Evolutionary conservation across 345 rosid genomes (phyloP).

Genomic region (Citrus trifoliata): DNA sequence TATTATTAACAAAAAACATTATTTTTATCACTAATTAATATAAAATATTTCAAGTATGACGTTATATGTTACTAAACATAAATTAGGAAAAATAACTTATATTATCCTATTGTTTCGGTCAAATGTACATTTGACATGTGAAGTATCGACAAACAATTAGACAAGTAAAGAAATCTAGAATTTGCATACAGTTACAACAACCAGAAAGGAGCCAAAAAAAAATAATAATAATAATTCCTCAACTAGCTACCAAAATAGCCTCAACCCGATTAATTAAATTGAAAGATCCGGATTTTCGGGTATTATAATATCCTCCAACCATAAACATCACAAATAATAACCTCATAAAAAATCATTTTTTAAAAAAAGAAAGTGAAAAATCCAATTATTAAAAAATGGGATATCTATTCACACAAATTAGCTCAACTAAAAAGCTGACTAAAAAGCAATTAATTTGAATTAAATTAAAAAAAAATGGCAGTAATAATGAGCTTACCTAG

Average conservation of each 20-base stretch:
- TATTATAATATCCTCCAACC: neutral
- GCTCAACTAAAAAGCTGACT: neutral
- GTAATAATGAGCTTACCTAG: constrained; percentile 25
- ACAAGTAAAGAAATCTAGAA: neutral
- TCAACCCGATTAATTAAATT: neutral
- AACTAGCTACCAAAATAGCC: neutral
- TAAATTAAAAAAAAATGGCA: neutral
- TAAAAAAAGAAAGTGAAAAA: neutral
- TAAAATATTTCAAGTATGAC: neutral
- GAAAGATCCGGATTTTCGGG: neutral
- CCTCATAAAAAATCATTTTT: neutral
- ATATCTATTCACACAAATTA: neutral
- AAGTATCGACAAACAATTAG: neutral
- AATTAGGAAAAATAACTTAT: no score
- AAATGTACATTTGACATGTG: no score
- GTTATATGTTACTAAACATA: neutral
- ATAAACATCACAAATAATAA: no score
- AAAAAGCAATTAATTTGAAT: neutral
- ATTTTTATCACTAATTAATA: no score
- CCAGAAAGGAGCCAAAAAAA: no score
- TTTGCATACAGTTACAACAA: neutral
- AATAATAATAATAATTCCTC: no score
- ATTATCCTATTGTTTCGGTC: no score
- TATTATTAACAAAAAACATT: neutral
- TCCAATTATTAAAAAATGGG: neutral